phyloP scores from a whole-genome alignment of 345 rosid species.

The Linum tenue region DNA sequence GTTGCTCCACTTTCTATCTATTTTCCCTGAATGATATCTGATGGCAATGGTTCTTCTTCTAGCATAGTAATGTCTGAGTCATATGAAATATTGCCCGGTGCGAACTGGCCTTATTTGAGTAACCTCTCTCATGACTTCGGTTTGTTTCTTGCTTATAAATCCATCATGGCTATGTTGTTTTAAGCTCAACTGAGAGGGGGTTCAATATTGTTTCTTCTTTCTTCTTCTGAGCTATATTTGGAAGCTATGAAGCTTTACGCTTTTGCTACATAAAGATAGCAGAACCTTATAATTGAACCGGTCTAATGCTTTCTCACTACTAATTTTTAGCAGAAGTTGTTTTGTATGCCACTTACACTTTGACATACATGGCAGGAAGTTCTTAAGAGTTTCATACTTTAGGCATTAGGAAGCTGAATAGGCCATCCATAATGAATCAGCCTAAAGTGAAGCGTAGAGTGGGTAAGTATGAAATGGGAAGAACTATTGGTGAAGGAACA shows the following conservation, averaged over 20 bases:
- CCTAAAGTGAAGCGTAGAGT: slow-evolving; percentile 70
- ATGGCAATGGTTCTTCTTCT: no score
- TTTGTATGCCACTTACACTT: not conserved
- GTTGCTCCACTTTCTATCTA: no score
- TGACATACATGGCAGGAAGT: slow-evolving; percentile 5
- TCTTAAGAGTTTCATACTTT: slow-evolving; percentile 3
- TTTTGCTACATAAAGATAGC: not conserved
- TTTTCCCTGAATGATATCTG: no score
- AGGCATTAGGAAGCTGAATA: slow-evolving; percentile 8
- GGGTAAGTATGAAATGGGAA: slow-evolving; percentile 88
- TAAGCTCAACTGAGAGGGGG: no score
- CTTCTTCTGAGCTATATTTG: not conserved
- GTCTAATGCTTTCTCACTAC: no score
- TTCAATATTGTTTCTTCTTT: not conserved
- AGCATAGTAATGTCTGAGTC: no score
- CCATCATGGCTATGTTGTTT: not conserved
- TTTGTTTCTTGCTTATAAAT: no score
- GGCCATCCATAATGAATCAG: slow-evolving; percentile 38
- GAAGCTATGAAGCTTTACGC: not conserved
- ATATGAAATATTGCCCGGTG: no score
- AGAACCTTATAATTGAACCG: no score
- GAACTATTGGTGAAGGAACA: slow-evolving; percentile 96
- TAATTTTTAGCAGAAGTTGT: no score
- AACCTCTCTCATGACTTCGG: no score
- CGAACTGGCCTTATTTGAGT: no score